A percentile compares a stretch with the other conserved stretches of the same genome.
Evolutionary conservation across 73 alveolate species (phyloP).

Genomic region (Paramecium tetraurelia): DNA sequence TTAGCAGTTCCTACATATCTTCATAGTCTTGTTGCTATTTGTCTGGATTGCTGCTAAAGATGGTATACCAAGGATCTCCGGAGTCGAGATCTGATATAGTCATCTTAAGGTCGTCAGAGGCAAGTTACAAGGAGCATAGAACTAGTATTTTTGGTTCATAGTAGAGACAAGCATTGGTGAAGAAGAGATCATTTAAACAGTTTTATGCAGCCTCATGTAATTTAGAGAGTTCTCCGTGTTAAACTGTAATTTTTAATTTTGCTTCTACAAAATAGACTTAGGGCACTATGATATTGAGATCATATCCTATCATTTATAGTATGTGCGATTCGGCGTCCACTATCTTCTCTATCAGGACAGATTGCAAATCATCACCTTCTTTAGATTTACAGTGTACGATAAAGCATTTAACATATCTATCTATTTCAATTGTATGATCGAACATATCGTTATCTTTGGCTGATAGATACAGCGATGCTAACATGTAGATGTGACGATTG

Average conservation of each 20-base stretch:
- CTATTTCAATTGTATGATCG: not conserved
- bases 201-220: not conserved
- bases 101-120: not conserved
- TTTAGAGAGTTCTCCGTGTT: not conserved
- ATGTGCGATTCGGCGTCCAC: slow-evolving; percentile 37
- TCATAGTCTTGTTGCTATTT: not conserved
- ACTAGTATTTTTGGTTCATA: slow-evolving; percentile 24
- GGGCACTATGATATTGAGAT: slow-evolving; percentile 14
- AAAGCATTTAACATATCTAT: slow-evolving; percentile 17
- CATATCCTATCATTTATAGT: slow-evolving; percentile 25
- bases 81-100: not conserved
- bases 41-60: not conserved
- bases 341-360: not conserved
- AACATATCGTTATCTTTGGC: slow-evolving; percentile 37
- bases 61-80: slow-evolving; percentile 7
- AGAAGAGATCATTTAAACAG: not conserved
- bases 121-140: not conserved
- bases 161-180: slow-evolving; percentile 18
- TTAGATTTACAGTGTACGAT: not conserved
- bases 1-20: not conserved
- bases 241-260: not conserved
- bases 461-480: not conserved
- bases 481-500: not conserved
- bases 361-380: not conserved
- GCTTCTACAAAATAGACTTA: not conserved